Conservation (phyloP, 371 early-diverging fungal species). For the Rhizopus arrhizus region DNA sequence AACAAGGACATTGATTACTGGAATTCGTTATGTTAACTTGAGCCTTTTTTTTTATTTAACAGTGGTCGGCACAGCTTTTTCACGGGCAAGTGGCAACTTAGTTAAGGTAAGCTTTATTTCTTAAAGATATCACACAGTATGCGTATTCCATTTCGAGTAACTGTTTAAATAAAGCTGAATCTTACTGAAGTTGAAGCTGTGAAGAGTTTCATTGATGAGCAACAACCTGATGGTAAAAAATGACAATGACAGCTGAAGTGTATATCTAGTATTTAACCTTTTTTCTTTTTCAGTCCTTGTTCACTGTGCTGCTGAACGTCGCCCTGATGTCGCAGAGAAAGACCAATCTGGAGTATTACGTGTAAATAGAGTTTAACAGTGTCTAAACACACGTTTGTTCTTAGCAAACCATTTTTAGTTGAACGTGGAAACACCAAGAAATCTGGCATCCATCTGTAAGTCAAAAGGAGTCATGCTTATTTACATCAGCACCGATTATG, state of each 20-base stretch:
- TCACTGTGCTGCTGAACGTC: constrained; percentile 87
- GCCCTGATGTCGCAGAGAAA: constrained; percentile 81
- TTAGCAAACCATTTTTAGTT: constrained; percentile 35
- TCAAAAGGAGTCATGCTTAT: constrained; percentile 58
- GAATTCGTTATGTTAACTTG: too few species aligned
- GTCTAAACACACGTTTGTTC: background rate
- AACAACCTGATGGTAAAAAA: constrained; percentile 63
- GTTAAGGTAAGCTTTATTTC: constrained; percentile 47
- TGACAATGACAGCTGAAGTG: background rate
- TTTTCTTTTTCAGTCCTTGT: constrained; percentile 54
- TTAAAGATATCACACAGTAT: background rate
- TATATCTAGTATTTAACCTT: background rate
- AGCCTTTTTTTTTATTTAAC: constrained; percentile 1
- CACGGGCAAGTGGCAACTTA: constrained; percentile 59
- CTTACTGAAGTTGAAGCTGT: constrained; percentile 63
- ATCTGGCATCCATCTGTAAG: constrained; percentile 59
- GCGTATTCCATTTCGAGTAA: background rate
- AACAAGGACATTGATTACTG: background rate
- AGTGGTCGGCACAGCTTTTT: constrained; percentile 77
- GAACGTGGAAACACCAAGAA: constrained; percentile 68
- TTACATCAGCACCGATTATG: constrained; percentile 91
- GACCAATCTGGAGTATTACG: constrained; percentile 59
- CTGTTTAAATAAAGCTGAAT: constrained; percentile 54
- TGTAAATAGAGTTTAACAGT: constrained; percentile 30
- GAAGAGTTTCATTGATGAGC: constrained; percentile 52